Base-by-base conservation (phyloP, 345 rosid species). In the Euphorbia pulcherrima region DNA sequence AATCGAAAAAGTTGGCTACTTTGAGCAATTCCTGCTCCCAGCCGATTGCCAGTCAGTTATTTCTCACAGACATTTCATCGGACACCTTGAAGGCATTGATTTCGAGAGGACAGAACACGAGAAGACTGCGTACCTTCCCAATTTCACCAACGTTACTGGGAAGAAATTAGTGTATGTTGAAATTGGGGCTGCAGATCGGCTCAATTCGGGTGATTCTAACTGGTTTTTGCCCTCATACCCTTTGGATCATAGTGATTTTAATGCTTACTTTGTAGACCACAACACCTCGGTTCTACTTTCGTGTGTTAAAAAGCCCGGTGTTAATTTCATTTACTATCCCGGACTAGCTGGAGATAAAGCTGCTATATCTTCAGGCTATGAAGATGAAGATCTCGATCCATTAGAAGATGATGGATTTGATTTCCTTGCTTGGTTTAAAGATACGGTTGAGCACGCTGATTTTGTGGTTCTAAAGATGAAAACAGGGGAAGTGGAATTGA, bases 381-480 rank as follows among this genome's bases (percentile, higher is more conserved):
- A 44, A 16, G 44, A 51, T 28, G 88, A 82, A 33, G 86, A 85
- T 28, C 73, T 70, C 3, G 86, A 86, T 72, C 87, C 88, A 12
- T 82, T 60, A 6, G 65, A 73, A 1, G 89, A 76, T 63, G 88
- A 85, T 46, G 86, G 78, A 13, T 92, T 92, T 54, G 79, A 88
- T 75, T 85, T 92, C 67, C 88, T 84, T 17, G 83, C 64, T 23
- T 92, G 98, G 98, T 88, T 92, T 71, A 82, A 75, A 44, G 90
- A 93, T 53, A 90, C 94, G 17, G 87, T 88, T 2, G 81, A 70
- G 67, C 66, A 74, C 3, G 90, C 94, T 64, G 97, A 87, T 65
- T 90, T 86, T 17, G 85, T 90, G 77, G 88, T 92, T 18, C 69
- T 88, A 78, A 90, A 90, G 82, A 86, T 90, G 90, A 92, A 83